These are phyloP conservation scores for Paraphoma sp. DNA, from an alignment of 2,329 filamentous ascomycete genomes.

Conservation along the genomic window DNA sequence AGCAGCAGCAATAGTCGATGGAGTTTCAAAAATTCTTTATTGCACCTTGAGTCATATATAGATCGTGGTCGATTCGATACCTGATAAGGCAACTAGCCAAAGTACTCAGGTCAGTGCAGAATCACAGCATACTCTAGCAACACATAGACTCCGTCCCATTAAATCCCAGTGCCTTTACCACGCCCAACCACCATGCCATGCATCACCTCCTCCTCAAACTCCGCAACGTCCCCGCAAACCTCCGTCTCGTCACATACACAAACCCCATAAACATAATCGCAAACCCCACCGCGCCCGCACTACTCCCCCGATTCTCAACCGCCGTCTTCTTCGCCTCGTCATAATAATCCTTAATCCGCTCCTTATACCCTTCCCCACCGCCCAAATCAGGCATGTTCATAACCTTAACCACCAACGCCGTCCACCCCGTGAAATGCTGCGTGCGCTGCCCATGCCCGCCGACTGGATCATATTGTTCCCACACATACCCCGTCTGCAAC, in stretches of 20 bases:
- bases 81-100: no score
- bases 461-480: constrained; percentile 96
- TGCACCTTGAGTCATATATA: no score
- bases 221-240: constrained; percentile 34
- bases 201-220: constrained; percentile 18
- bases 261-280: constrained; percentile 21
- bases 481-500: constrained; percentile 91
- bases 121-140: no score
- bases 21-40: no score
- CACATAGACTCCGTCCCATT: not conserved
- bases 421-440: constrained; percentile 97
- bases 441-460: constrained; percentile 87
- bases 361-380: constrained; percentile 18
- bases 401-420: constrained; percentile 90
- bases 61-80: no score
- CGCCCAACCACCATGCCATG: not conserved
- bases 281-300: constrained; percentile 21
- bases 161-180: not conserved
- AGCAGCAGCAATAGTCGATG: no score
- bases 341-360: constrained; percentile 25
- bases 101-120: no score
- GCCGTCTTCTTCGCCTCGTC: constrained; percentile 31
- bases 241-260: constrained; percentile 29
- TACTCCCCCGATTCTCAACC: constrained; percentile 18
- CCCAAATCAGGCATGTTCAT: constrained; percentile 85